A percentile compares a stretch with the other conserved stretches of the same genome.
These are phyloP conservation scores for Kitagawia praeruptora DNA, from an alignment of 129 eudicot genomes.

Conservation along the genomic window DNA sequence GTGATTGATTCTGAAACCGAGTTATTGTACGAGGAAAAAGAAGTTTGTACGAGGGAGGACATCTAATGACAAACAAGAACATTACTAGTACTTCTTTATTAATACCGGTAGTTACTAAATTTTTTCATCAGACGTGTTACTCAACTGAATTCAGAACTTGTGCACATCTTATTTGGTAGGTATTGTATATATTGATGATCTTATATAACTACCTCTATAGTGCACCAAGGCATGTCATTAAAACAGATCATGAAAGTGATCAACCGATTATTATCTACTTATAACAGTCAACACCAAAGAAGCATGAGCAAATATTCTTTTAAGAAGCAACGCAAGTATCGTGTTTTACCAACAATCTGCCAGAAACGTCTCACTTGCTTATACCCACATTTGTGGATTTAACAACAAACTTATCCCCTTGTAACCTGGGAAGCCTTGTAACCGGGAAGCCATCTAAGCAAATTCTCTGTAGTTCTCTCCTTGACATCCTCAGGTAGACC, in stretches of 20 bases:
- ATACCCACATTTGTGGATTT: background rate
- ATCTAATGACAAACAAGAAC: background rate
- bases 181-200: background rate
- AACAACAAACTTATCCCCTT: conserved; percentile 8
- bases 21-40: background rate
- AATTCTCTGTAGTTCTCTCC: conserved; percentile 74
- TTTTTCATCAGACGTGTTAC: background rate
- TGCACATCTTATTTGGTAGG: background rate
- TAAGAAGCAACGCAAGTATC: conserved; percentile 1
- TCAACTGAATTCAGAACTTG: background rate
- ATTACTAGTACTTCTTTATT: background rate
- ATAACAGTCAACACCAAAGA: conserved; percentile 13
- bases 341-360: conserved; percentile 14
- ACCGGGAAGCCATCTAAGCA: conserved; percentile 90
- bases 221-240: background rate
- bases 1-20: background rate
- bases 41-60: no score
- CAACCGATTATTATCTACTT: conserved; percentile 1
- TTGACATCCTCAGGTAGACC: conserved; percentile 93
- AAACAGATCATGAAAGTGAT: background rate
- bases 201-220: background rate
- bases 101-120: background rate
- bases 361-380: conserved; percentile 9
- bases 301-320: background rate
- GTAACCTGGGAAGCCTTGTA: conserved; percentile 96